Evolutionary conservation across 257 asterid genomes (phyloP).

Genomic region (Solanum lycopersicoides): DNA sequence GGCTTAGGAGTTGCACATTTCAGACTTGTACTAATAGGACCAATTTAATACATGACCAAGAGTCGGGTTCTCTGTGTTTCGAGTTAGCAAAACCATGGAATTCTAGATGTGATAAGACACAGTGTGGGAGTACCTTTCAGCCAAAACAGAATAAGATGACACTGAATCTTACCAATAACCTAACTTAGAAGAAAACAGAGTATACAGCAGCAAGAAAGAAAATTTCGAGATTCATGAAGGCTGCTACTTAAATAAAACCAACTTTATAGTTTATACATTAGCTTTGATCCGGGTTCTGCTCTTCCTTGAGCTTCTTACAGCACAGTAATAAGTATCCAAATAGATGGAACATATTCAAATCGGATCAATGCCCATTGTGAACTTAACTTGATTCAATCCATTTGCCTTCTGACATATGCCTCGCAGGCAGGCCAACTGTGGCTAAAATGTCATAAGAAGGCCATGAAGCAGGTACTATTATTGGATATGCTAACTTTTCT

Average conservation of each 20-base stretch:
- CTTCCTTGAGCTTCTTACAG: neutral
- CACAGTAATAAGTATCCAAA: neutral
- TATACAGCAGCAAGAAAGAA: neutral
- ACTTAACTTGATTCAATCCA: neutral
- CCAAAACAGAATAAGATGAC: neutral
- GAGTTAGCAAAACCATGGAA: neutral
- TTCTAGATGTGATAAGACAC: neutral
- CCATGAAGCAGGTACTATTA: neutral
- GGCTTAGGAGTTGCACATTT: neutral
- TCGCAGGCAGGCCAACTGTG: neutral
- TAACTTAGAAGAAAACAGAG: neutral
- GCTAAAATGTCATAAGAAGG: neutral
- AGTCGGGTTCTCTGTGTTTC: neutral
- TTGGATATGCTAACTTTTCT: neutral
- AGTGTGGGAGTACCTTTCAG: neutral
- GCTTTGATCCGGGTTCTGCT: neutral
- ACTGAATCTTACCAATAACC: neutral
- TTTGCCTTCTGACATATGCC: neutral
- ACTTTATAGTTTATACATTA: neutral
- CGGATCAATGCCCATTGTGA: neutral
- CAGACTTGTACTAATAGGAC: neutral
- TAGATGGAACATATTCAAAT: neutral
- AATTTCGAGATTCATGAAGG: neutral
- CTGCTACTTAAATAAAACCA: neutral
- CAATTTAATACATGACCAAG: neutral